phyloP scores from a whole-genome alignment of 139 green algal species.

The Gonium pectorale region DNA sequence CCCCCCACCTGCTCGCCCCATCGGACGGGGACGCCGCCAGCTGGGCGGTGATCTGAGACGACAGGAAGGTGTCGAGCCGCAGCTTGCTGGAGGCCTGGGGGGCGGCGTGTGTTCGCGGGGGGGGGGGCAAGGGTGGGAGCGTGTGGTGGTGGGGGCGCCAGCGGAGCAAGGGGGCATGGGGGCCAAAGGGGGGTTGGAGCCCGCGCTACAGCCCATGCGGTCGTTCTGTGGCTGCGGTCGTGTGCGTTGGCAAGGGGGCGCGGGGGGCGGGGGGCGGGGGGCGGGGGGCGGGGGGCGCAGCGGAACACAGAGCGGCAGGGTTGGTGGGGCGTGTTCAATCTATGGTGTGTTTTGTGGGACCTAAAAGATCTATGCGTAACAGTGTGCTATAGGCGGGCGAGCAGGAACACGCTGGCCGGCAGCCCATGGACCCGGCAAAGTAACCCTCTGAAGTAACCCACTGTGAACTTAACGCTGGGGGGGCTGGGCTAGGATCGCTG shows the following conservation, averaged over 20 bases:
- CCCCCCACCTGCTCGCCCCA: too few species aligned
- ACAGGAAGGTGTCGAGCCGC: slow-evolving; percentile 48
- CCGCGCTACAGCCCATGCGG: neutral
- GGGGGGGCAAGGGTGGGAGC: neutral
- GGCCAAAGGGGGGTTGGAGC: neutral
- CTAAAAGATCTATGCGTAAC: too few species aligned
- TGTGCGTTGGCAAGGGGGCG: neutral
- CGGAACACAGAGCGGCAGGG: neutral
- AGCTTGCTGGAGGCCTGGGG: slow-evolving; percentile 12
- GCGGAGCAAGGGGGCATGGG: neutral
- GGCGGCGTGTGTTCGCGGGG: too few species aligned
- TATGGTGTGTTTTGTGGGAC: too few species aligned
- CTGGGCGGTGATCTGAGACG: neutral
- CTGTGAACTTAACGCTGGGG: too few species aligned
- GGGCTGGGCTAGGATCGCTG: too few species aligned
- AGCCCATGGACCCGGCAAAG: too few species aligned
- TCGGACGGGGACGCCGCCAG: neutral
- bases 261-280: neutral
- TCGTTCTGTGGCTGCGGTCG: neutral
- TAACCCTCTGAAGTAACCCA: too few species aligned
- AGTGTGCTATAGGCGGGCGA: too few species aligned
- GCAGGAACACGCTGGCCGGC: too few species aligned
- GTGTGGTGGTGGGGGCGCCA: neutral
- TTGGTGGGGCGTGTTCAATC: too few species aligned
- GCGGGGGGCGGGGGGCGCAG: neutral